These are phyloP conservation scores for Dryas drummondii DNA, from an alignment of 306 rosid species.

Conservation along the genomic window DNA sequence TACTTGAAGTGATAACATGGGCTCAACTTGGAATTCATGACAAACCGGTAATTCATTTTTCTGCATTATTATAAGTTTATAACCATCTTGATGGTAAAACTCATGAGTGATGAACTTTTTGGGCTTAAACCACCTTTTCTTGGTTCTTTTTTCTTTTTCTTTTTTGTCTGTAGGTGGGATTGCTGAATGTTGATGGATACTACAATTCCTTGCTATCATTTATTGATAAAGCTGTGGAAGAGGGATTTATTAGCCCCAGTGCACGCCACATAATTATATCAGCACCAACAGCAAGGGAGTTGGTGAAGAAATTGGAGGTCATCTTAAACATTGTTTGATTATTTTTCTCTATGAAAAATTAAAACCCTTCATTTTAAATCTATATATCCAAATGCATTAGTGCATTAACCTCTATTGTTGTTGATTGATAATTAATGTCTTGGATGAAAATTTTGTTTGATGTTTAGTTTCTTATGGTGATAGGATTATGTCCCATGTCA, in stretches of 20 bases:
- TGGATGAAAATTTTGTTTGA: not conserved
- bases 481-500: slow-evolving; percentile 95
- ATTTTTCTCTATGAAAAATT: not conserved
- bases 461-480: not conserved
- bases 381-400: not conserved
- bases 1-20: slow-evolving; percentile 98
- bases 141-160: not conserved
- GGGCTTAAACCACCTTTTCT: not conserved
- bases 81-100: not conserved
- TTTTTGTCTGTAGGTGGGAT: slow-evolving; percentile 60
- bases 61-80: slow-evolving; percentile 6
- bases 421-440: not conserved
- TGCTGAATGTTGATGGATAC: slow-evolving; percentile 96
- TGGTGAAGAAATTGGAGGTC: slow-evolving; percentile 96
- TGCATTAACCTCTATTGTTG: not conserved
- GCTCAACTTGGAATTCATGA: slow-evolving; percentile 99
- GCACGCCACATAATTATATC: slow-evolving; percentile 94
- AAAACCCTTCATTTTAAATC: too few species aligned
- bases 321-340: slow-evolving; percentile 1
- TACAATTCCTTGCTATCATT: slow-evolving; percentile 82
- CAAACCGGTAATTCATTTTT: slow-evolving; percentile 63
- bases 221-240: slow-evolving; percentile 96
- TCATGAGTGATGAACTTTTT: not conserved
- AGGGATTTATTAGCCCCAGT: slow-evolving; percentile 83
- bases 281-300: slow-evolving; percentile 84